Conservation (phyloP, 192 early-diverging fungal species). For the Fimicolochytrium jonesii region DNA sequence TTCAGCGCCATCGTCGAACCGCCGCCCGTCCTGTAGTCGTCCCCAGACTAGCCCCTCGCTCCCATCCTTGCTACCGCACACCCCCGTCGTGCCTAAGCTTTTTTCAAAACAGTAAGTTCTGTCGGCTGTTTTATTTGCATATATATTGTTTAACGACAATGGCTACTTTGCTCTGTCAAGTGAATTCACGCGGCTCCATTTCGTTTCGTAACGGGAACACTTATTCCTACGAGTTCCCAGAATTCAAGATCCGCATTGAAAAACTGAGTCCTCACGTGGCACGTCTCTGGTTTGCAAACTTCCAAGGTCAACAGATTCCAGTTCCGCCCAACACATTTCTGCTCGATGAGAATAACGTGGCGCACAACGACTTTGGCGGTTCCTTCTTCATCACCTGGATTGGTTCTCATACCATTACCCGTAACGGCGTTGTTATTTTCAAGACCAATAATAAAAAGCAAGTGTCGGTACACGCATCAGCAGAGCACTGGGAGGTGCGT, state of each 20-base stretch:
- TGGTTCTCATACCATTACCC: not conserved
- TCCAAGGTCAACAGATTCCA: not conserved
- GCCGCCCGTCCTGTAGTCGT: too few species aligned
- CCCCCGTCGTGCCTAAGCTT: too few species aligned
- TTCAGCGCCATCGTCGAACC: too few species aligned
- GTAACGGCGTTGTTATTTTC: not conserved
- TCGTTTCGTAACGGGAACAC: not conserved
- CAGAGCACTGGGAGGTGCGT: not conserved
- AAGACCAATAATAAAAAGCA: not conserved
- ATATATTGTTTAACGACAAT: too few species aligned
- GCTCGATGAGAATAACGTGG: not conserved
- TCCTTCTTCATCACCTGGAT: not conserved
- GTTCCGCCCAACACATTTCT: constrained; percentile 2
- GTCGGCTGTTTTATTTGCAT: too few species aligned
- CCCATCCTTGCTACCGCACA: too few species aligned
- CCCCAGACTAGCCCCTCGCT: too few species aligned
- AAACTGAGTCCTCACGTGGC: not conserved
- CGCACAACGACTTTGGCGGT: not conserved
- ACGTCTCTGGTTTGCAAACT: not conserved
- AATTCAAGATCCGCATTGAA: not conserved
- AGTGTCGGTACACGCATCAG: not conserved
- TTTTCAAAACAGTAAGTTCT: too few species aligned
- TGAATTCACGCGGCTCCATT: too few species aligned
- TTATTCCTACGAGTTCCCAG: not conserved
- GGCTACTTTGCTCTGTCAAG: too few species aligned